Evolutionary conservation across 495 filamentous ascomycete species (phyloP).

Genomic region (Penicillium psychrofluorescens): DNA sequence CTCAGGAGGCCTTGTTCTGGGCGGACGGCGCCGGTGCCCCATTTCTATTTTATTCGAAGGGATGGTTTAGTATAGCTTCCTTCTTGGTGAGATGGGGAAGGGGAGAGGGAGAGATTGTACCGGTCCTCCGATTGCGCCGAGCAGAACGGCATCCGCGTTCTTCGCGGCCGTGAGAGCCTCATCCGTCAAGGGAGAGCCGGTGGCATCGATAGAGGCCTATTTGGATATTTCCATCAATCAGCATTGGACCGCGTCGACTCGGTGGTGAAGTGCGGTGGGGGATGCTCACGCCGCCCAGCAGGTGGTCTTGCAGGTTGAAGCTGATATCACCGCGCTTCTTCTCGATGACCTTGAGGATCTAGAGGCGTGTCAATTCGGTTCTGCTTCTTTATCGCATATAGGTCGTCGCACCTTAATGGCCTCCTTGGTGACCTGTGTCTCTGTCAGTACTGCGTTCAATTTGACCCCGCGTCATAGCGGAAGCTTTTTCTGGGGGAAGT

Average conservation of each 20-base stretch:
- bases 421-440: conserved; percentile 53
- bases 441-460: conserved; percentile 2
- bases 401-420: conserved; percentile 66
- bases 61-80: neutral
- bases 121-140: conserved; percentile 93
- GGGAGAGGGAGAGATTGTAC: conserved; percentile 26
- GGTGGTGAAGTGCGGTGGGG: neutral
- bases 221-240: neutral
- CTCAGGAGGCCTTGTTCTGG: conserved; percentile 92
- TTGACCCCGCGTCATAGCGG: conserved; percentile 4
- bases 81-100: neutral
- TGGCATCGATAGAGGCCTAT: conserved; percentile 76
- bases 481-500: neutral
- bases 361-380: neutral
- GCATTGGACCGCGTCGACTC: neutral
- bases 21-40: conserved; percentile 82
- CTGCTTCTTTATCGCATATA: conserved; percentile 1
- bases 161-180: conserved; percentile 81
- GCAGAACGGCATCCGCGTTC: conserved; percentile 81
- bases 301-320: conserved; percentile 89
- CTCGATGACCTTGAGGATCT: conserved; percentile 67
- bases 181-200: conserved; percentile 71
- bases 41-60: conserved; percentile 56
- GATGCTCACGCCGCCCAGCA: conserved; percentile 81
- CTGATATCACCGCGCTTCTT: conserved; percentile 50